Evolutionary conservation across 2,329 filamentous ascomycete genomes (phyloP).

Genomic region (Nigrograna mackinnonii): DNA sequence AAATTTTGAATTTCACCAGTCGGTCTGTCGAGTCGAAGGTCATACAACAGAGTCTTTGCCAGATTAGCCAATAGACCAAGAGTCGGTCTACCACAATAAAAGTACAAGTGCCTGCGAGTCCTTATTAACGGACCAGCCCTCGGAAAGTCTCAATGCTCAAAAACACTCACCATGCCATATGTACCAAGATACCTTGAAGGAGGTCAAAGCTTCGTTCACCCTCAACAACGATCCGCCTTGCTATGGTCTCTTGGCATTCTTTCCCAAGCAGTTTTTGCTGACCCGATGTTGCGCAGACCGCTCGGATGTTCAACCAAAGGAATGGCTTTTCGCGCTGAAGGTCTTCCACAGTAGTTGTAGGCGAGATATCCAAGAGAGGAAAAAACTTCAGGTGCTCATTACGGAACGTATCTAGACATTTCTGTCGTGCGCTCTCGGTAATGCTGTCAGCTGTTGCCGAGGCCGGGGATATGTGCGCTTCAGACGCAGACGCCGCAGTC

Average conservation of each 20-base stretch:
- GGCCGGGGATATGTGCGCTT: no score
- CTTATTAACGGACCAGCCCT: no score
- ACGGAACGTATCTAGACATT: conserved; percentile 12
- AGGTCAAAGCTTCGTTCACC: conserved; percentile 26
- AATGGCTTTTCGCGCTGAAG: conserved; percentile 14
- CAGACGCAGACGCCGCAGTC: no score
- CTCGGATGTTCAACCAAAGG: conserved; percentile 21
- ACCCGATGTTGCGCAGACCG: conserved; percentile 16
- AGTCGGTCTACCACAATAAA: conserved; percentile 17
- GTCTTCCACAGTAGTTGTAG: conserved; percentile 4
- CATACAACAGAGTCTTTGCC: conserved; percentile 18
- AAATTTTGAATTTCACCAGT: conserved; percentile 11
- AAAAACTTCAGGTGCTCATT: conserved; percentile 11
- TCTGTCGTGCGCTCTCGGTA: neutral
- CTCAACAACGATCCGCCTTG: conserved; percentile 21
- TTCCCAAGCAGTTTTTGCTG: conserved; percentile 19
- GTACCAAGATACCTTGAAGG: conserved; percentile 20
- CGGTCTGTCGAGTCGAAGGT: conserved; percentile 23
- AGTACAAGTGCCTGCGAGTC: conserved; percentile 21
- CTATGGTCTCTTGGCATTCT: conserved; percentile 16
- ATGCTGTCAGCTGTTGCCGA: neutral
- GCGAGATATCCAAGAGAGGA: conserved; percentile 13
- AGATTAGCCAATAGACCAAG: conserved; percentile 17
- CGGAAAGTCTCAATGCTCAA: no score
- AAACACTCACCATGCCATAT: conserved; percentile 18